Percentiles rank a stretch among this genome's conserved stretches.
phyloP scores from a whole-genome alignment of 2,329 filamentous ascomycete genomes.

The Exophiala viscosa region DNA sequence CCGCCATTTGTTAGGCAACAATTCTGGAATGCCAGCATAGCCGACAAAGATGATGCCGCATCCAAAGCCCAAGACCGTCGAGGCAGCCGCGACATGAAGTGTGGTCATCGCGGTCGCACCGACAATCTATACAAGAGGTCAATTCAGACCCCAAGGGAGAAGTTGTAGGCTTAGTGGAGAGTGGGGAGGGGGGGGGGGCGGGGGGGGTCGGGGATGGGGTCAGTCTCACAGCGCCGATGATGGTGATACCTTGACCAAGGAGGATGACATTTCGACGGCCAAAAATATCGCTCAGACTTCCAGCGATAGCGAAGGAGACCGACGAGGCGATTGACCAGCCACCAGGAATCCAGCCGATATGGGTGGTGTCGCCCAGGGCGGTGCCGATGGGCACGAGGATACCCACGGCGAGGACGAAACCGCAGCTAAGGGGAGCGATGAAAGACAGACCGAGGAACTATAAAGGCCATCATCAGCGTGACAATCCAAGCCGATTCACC shows the following conservation, averaged over 20 bases:
- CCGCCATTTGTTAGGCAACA: constrained; percentile 40
- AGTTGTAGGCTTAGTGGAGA: not conserved
- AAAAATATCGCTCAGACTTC: constrained; percentile 36
- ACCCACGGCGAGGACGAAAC: constrained; percentile 28
- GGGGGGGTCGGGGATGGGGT: too few relatives aligned
- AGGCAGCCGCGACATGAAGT: constrained; percentile 36
- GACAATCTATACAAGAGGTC: constrained; percentile 30
- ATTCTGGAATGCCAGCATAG: constrained; percentile 35
- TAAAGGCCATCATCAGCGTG: too few relatives aligned
- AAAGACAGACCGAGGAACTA: too few relatives aligned
- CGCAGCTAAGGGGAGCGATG: too few relatives aligned
- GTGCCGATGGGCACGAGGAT: constrained; percentile 15
- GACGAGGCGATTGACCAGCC: constrained; percentile 16
- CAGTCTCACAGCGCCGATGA: constrained; percentile 33
- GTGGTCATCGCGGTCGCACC: constrained; percentile 36
- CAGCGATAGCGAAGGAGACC: constrained; percentile 31
- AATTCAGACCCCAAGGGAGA: not conserved
- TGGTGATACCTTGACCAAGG: constrained; percentile 31
- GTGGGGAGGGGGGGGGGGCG: too few relatives aligned
- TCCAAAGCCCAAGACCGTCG: constrained; percentile 34
- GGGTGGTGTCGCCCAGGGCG: constrained; percentile 12
- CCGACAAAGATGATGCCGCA: constrained; percentile 38
- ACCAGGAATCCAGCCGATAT: constrained; percentile 15
- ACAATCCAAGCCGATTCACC: too few relatives aligned
- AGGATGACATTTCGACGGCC: constrained; percentile 35